phyloP scores from a whole-genome alignment of 1,139 yeast genomes.

The Blastobotrys illinoisensis region DNA sequence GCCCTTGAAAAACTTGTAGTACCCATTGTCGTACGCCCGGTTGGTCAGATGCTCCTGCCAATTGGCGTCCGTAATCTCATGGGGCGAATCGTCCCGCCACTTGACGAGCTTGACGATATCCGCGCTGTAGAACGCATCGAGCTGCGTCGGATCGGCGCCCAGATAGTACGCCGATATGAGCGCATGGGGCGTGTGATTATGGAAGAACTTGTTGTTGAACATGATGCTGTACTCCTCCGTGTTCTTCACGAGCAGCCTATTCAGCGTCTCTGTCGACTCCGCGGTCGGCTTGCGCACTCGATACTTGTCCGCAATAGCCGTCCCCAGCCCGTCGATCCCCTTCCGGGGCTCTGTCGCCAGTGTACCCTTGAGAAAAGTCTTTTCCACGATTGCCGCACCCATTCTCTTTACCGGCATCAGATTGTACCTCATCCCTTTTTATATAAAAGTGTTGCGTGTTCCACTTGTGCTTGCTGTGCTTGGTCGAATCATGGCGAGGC shows the following conservation, averaged over 20 bases:
- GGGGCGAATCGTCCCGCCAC: conserved; percentile 32
- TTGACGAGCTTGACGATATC: conserved; percentile 15
- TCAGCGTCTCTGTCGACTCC: conserved; percentile 19
- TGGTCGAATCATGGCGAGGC: background rate
- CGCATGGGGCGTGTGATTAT: conserved; percentile 31
- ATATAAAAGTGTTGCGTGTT: background rate
- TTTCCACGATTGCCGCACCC: background rate
- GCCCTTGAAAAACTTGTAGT: conserved; percentile 29
- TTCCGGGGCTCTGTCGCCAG: background rate
- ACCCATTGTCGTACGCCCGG: conserved; percentile 29
- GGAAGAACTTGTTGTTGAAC: conserved; percentile 27
- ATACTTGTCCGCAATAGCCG: background rate
- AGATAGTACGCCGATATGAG: conserved; percentile 20
- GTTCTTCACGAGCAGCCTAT: conserved; percentile 27
- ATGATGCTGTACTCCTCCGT: conserved; percentile 28
- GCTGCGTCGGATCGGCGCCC: conserved; percentile 22
- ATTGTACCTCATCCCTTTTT: background rate
- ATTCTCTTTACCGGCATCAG: background rate
- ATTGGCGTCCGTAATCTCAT: conserved; percentile 30
- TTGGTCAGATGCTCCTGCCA: conserved; percentile 28
- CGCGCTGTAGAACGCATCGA: conserved; percentile 25
- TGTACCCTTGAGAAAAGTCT: background rate
- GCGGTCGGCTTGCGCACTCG: conserved; percentile 14
- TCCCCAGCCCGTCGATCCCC: background rate
- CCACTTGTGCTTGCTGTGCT: background rate